These are phyloP conservation scores for Mycena venus DNA, from an alignment of 768 basidiomycete species.

Conservation along the genomic window DNA sequence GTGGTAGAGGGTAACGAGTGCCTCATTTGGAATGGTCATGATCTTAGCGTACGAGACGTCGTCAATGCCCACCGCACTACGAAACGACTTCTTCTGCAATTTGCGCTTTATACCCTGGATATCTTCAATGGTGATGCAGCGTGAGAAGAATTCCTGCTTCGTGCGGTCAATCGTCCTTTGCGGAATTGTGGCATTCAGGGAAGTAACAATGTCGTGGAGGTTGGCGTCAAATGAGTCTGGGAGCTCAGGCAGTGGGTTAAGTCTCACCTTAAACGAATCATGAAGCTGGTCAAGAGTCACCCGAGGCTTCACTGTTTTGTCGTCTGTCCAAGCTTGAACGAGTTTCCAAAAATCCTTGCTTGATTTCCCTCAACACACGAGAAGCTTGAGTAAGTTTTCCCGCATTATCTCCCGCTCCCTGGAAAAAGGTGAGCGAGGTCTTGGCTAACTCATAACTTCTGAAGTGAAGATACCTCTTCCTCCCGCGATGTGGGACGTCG, in stretches of 20 bases:
- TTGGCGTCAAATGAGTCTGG: background rate
- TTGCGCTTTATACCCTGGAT: too few relatives aligned
- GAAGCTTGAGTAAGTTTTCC: background rate
- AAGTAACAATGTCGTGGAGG: background rate
- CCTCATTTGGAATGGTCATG: conserved; percentile 1
- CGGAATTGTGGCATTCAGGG: background rate
- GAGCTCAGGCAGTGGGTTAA: background rate
- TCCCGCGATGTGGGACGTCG: background rate
- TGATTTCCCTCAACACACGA: background rate
- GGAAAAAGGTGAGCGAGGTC: background rate
- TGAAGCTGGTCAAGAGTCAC: background rate
- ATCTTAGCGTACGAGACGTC: background rate
- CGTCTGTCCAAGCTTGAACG: background rate
- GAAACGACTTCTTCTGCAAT: background rate
- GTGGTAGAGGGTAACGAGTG: background rate
- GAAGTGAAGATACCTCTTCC: background rate
- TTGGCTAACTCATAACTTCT: too few relatives aligned
- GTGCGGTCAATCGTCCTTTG: background rate
- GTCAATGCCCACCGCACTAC: too few relatives aligned
- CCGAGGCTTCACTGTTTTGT: background rate
- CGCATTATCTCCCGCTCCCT: conserved; percentile 4
- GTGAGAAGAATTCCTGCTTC: background rate
- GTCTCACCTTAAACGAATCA: background rate
- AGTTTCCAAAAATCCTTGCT: background rate
- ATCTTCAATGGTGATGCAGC: background rate